These are phyloP conservation scores for Diaporthe nobilis DNA, from an alignment of 2,329 filamentous ascomycete genomes.

Conservation along the genomic window DNA sequence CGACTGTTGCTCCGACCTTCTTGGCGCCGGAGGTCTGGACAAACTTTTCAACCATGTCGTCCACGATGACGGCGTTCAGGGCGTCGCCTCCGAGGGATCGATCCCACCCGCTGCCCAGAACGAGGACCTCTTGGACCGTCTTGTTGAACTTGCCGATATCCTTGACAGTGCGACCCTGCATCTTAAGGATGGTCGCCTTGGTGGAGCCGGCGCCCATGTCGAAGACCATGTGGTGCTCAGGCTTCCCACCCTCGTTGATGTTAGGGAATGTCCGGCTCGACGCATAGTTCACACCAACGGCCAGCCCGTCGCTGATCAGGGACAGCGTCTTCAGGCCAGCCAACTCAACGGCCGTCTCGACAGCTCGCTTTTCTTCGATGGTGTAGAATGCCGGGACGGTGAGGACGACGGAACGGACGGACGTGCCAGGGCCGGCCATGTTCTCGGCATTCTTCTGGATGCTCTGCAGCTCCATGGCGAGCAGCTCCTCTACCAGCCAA, in stretches of 20 bases:
- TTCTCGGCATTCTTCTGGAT: constrained; percentile 89
- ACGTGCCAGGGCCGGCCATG: constrained; percentile 81
- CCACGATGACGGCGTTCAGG: constrained; percentile 88
- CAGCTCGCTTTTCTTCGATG: constrained; percentile 87
- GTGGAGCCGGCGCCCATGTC: constrained; percentile 98
- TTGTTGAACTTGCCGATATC: constrained; percentile 95
- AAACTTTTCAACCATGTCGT: constrained; percentile 89
- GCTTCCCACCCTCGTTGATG: constrained; percentile 84
- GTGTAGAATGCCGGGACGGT: constrained; percentile 94
- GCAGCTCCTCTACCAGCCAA: constrained; percentile 89
- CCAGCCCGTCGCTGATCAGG: constrained; percentile 89
- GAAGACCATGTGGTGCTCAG: constrained; percentile 93
- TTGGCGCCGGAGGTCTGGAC: constrained; percentile 77
- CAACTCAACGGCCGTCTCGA: constrained; percentile 87
- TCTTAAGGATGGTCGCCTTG: constrained; percentile 89
- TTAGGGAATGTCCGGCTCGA: constrained; percentile 91
- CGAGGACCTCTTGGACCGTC: constrained; percentile 94
- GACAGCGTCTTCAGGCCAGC: constrained; percentile 89
- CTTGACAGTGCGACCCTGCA: constrained; percentile 91
- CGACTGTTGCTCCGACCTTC: constrained; percentile 72
- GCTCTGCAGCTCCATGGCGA: constrained; percentile 97
- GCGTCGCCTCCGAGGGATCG: constrained; percentile 89
- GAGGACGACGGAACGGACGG: constrained; percentile 86
- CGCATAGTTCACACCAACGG: constrained; percentile 95
- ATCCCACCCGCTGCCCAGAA: constrained; percentile 90